Base-by-base conservation (phyloP, 768 basidiomycete genomes). In the Phylloporus sp. region DNA sequence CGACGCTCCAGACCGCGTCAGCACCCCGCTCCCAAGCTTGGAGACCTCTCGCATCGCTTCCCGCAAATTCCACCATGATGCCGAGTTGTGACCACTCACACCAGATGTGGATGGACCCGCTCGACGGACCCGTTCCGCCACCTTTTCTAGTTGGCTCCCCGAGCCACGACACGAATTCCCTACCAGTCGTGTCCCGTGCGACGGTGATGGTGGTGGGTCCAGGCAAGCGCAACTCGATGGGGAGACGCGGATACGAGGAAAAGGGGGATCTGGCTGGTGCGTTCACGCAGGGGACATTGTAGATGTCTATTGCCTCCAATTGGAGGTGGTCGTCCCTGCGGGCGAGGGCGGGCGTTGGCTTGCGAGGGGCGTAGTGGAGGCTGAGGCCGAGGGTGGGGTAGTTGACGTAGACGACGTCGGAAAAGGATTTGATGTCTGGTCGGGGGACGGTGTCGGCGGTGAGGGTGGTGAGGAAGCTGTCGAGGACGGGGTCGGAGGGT, bases 71-170 rank as follows among this genome's bases (percentile, higher is more conserved):
- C 11, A 90, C 77, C 87, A 92, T 89, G 28, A 92, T 61, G 3
- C 89, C 90, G 50, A 84, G 77, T 55, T 71, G 76, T 22, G 80
- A 74, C 93, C 92, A 96, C 66, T 96, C 91, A 54, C 91, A 87
- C 90, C 91, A 96, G 54, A 95, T 90, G 23, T 84, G 84, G 55
- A 95, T 87, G 26, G 86, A 90, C 31, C 88, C 87, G 3, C 81
- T 80, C 18, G 84, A 85, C 11, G 90, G 89, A 1, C 90, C 90
- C 9, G 81, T 71, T 2, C 94, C 93, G 18, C 93, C 92, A 7
- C 94, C 94, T 63, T 96, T 98, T 50, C 89, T 75, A 59, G 80
- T 80, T 7, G 94, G 94, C 66, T 97, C 94, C 9, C 92, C 92
- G 36, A 96, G 62, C 36, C 65, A 63, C 22, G 66, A 57, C 9